These are phyloP conservation scores for Pichia sp. DNA, from an alignment of 1,139 yeast species.

Conservation along the genomic window DNA sequence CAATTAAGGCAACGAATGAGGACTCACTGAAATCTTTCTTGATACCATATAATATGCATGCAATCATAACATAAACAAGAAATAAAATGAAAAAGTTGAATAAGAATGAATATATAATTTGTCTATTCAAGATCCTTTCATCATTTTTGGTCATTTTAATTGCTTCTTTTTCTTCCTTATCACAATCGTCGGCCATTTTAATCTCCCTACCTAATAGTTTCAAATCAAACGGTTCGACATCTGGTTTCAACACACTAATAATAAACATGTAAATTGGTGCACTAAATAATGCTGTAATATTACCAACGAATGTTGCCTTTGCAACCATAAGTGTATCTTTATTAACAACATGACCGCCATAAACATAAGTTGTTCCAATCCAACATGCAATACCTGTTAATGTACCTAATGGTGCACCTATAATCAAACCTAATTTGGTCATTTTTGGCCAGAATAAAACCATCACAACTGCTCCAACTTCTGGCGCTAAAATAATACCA, in stretches of 20 bases:
- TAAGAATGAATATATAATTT: constrained; percentile 19
- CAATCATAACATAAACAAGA: constrained; percentile 23
- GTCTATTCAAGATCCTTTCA: constrained; percentile 22
- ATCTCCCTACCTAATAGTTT: constrained; percentile 43
- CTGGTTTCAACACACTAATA: constrained; percentile 48
- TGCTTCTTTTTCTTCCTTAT: constrained; percentile 40
- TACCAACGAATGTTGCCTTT: constrained; percentile 36
- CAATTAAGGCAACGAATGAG: constrained; percentile 80
- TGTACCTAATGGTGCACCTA: constrained; percentile 35
- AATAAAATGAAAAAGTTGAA: constrained; percentile 30
- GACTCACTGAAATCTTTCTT: constrained; percentile 60
- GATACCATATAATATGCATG: constrained; percentile 83
- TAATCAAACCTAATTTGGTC: constrained; percentile 29
- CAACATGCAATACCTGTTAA: constrained; percentile 34
- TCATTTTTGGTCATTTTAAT: constrained; percentile 28
- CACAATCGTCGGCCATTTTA: constrained; percentile 58
- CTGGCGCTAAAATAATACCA: constrained; percentile 33
- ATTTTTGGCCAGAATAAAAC: constrained; percentile 45
- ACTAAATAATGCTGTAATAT: constrained; percentile 33
- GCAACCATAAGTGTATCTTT: constrained; percentile 29
- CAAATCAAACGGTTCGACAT: constrained; percentile 72
- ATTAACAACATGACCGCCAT: constrained; percentile 29
- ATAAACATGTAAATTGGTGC: constrained; percentile 35
- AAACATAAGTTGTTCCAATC: constrained; percentile 33
- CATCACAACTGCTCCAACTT: constrained; percentile 33